These are phyloP conservation scores for Scleromitrula shiraiana DNA, from an alignment of 2,329 filamentous ascomycete genomes.

Conservation along the genomic window DNA sequence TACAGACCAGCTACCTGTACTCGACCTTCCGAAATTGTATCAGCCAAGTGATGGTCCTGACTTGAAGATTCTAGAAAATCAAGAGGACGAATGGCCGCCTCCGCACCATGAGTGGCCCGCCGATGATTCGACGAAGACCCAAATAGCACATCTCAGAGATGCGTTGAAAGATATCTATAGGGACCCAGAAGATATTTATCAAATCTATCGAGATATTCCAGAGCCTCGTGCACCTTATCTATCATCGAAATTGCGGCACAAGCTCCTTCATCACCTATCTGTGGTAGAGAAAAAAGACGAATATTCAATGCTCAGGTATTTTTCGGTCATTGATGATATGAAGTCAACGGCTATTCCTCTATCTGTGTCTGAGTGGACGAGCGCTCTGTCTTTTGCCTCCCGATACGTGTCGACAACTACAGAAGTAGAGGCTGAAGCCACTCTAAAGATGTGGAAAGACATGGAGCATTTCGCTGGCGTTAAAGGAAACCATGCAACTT, in stretches of 20 bases:
- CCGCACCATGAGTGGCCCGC: conserved; percentile 25
- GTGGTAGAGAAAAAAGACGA: conserved; percentile 29
- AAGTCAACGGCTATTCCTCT: conserved; percentile 65
- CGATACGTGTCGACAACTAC: conserved; percentile 56
- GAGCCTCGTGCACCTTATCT: conserved; percentile 28
- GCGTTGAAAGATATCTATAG: conserved; percentile 16
- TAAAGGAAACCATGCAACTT: conserved; percentile 67
- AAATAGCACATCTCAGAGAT: conserved; percentile 19
- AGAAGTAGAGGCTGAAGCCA: conserved; percentile 54
- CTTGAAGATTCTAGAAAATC: conserved; percentile 42
- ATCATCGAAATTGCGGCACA: conserved; percentile 21
- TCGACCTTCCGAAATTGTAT: conserved; percentile 45
- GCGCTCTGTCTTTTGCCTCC: conserved; percentile 70
- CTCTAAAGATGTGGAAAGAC: conserved; percentile 73
- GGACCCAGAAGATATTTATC: conserved; percentile 27
- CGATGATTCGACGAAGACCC: conserved; percentile 21
- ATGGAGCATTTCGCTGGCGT: conserved; percentile 72
- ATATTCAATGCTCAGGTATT: conserved; percentile 68
- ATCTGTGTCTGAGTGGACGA: conserved; percentile 67
- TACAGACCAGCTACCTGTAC: conserved; percentile 44
- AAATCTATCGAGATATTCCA: conserved; percentile 31
- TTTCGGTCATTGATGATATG: conserved; percentile 77
- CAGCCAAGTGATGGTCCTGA: conserved; percentile 42
- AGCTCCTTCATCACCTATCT: conserved; percentile 26
- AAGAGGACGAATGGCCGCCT: conserved; percentile 36